Conservation (phyloP, 768 basidiomycete species). For the Tephrocybe rancida region DNA sequence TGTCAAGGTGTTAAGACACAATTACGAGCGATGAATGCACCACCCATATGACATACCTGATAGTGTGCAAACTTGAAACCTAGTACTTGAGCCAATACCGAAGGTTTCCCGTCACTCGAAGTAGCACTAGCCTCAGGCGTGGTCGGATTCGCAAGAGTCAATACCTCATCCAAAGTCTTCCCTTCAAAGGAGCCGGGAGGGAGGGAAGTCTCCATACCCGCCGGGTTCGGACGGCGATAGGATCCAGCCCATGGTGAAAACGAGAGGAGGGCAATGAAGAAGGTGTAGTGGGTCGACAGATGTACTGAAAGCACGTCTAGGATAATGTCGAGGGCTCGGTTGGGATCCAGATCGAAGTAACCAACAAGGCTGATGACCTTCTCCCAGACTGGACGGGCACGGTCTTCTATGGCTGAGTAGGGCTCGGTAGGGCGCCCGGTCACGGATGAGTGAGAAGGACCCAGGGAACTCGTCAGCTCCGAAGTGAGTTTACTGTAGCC, state of each 20-base stretch:
- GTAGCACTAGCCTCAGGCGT: conserved; percentile 18
- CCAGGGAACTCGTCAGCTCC: conserved; percentile 78
- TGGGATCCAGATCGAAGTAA: conserved; percentile 96
- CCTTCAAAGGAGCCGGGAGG: conserved; percentile 47
- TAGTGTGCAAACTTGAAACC: conserved; percentile 98
- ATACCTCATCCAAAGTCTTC: conserved; percentile 69
- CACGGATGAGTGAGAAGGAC: conserved; percentile 68
- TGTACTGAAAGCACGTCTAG: conserved; percentile 89
- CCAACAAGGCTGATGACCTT: conserved; percentile 88
- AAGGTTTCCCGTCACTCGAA: conserved; percentile 40
- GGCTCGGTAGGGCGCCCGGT: conserved; percentile 71
- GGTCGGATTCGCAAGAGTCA: conserved; percentile 53
- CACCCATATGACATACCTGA: conserved; percentile 57
- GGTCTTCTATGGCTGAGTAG: conserved; percentile 55
- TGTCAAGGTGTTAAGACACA: conserved; percentile 25
- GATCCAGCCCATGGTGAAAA: conserved; percentile 86
- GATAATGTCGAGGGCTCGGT: conserved; percentile 90
- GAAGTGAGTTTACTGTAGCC: conserved; percentile 93
- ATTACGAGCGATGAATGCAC: neutral
- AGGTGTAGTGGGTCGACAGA: conserved; percentile 79
- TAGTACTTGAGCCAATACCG: conserved; percentile 85
- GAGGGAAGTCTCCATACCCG: conserved; percentile 40
- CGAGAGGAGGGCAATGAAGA: conserved; percentile 86
- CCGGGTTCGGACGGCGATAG: conserved; percentile 34
- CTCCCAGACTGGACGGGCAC: conserved; percentile 76